Percentiles rank a stretch among this genome's conserved stretches.
Evolutionary conservation across 2,329 filamentous ascomycete genomes (phyloP).

Genomic region (Aspergillus japonicus): DNA sequence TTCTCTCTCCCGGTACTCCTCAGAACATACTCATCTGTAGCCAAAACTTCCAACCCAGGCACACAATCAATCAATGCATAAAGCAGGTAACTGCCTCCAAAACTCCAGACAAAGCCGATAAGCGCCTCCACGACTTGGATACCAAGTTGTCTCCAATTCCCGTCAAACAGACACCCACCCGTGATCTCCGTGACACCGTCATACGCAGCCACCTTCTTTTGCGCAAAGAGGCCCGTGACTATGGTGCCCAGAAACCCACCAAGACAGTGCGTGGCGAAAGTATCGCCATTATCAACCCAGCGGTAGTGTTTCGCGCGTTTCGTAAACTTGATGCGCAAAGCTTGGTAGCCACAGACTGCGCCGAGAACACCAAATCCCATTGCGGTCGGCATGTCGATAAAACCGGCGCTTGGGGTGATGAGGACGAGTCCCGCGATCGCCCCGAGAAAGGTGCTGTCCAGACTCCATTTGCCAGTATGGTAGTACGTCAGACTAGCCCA

Average conservation of each 20-base stretch:
- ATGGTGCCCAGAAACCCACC: conserved; percentile 54
- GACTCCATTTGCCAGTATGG: conserved; percentile 47
- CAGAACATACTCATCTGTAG: conserved; percentile 50
- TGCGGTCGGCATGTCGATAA: conserved; percentile 51
- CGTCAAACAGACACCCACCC: conserved; percentile 55
- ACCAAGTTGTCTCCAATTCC: conserved; percentile 51
- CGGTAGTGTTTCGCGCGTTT: conserved; percentile 46
- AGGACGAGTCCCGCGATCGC: conserved; percentile 55
- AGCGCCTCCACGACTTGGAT: conserved; percentile 53
- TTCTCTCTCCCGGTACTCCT: not conserved
- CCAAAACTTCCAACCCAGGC: conserved; percentile 54
- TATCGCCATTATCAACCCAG: conserved; percentile 58
- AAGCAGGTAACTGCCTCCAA: conserved; percentile 49
- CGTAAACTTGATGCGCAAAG: conserved; percentile 54
- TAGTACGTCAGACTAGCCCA: conserved; percentile 49
- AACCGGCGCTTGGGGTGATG: conserved; percentile 52
- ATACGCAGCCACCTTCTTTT: conserved; percentile 53
- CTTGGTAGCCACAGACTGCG: conserved; percentile 51
- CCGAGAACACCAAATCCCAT: conserved; percentile 51
- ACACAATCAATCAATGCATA: conserved; percentile 54
- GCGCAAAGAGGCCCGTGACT: conserved; percentile 52
- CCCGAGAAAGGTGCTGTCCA: conserved; percentile 54
- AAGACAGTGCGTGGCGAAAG: conserved; percentile 56
- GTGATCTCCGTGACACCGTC: conserved; percentile 48
- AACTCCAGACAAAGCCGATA: conserved; percentile 54